phyloP scores from a whole-genome alignment of 2,329 filamentous ascomycete genomes.

The Arthrobotrys iridis region DNA sequence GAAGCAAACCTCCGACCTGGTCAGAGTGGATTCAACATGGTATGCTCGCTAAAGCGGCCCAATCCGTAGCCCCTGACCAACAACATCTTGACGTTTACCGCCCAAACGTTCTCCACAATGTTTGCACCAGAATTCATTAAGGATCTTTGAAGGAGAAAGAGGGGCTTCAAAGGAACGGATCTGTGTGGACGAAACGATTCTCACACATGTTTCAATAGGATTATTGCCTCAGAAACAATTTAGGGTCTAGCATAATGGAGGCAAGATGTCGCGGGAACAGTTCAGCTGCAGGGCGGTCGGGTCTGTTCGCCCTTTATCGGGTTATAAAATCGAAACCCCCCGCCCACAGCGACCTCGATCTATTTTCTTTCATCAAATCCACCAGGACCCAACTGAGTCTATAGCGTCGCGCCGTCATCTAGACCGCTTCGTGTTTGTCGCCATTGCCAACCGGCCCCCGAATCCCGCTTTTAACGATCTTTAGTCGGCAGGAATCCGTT shows the following conservation, averaged over 20 bases:
- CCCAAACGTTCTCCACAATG: conserved; percentile 28
- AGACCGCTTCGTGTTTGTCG: conserved; percentile 40
- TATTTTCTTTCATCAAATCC: conserved; percentile 1
- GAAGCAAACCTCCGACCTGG: conserved; percentile 47
- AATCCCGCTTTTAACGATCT: conserved; percentile 18
- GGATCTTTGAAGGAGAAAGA: conserved; percentile 10
- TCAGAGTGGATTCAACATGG: conserved; percentile 7
- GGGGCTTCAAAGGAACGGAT: conserved; percentile 26
- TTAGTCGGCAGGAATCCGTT: conserved; percentile 51
- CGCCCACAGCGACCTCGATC: conserved; percentile 17
- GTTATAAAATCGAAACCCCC: conserved; percentile 52
- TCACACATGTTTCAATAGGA: conserved; percentile 47
- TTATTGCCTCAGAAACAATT: conserved; percentile 7
- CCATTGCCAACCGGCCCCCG: conserved; percentile 4
- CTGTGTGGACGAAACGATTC: conserved; percentile 35
- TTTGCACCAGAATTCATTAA: conserved; percentile 27
- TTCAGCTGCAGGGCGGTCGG: conserved; percentile 12
- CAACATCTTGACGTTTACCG: conserved; percentile 33
- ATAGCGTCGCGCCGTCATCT: conserved; percentile 41
- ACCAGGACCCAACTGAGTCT: conserved; percentile 6
- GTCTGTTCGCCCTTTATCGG: conserved; percentile 27
- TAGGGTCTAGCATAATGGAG: not conserved
- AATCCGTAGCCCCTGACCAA: conserved; percentile 1
- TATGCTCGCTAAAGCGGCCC: conserved; percentile 29
- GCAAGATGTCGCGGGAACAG: conserved; percentile 31